Conservation (phyloP, 2,329 filamentous ascomycete genomes). For the Alternaria sp. region DNA sequence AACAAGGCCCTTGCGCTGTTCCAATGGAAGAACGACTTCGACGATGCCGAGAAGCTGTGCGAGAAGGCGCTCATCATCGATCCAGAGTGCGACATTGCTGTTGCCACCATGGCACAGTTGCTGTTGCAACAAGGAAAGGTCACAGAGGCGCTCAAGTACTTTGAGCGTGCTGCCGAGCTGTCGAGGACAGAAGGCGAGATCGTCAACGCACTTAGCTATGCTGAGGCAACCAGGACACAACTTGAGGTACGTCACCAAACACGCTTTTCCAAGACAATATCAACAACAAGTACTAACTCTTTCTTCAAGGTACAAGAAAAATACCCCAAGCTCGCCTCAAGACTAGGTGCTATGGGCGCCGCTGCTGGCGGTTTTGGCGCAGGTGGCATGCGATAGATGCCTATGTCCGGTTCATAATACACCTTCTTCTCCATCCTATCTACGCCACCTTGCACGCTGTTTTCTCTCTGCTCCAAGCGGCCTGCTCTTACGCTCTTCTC, state of each 20-base stretch:
- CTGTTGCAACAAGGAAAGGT: constrained; percentile 98
- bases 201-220: constrained; percentile 94
- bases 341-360: constrained; percentile 57
- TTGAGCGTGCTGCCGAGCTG: constrained; percentile 93
- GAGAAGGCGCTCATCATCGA: constrained; percentile 98
- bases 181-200: constrained; percentile 95
- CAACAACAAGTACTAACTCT: background rate
- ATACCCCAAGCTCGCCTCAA: constrained; percentile 60
- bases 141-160: constrained; percentile 92
- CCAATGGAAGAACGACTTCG: constrained; percentile 98
- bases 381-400: constrained; percentile 44
- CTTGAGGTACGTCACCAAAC: constrained; percentile 65
- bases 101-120: constrained; percentile 97
- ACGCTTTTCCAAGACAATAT: background rate
- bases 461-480: background rate
- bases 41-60: constrained; percentile 93
- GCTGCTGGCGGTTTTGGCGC: constrained; percentile 38
- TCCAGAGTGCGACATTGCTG: constrained; percentile 97
- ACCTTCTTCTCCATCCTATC: background rate
- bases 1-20: constrained; percentile 98
- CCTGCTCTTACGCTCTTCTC: constrained; percentile 1
- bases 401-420: background rate
- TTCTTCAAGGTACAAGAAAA: constrained; percentile 58
- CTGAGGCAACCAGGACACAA: constrained; percentile 95
- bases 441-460: background rate